Percentiles rank a stretch among this genome's conserved stretches.
phyloP scores from a whole-genome alignment of 163 green algal genomes.

The Trebouxiophyceae sp. region DNA sequence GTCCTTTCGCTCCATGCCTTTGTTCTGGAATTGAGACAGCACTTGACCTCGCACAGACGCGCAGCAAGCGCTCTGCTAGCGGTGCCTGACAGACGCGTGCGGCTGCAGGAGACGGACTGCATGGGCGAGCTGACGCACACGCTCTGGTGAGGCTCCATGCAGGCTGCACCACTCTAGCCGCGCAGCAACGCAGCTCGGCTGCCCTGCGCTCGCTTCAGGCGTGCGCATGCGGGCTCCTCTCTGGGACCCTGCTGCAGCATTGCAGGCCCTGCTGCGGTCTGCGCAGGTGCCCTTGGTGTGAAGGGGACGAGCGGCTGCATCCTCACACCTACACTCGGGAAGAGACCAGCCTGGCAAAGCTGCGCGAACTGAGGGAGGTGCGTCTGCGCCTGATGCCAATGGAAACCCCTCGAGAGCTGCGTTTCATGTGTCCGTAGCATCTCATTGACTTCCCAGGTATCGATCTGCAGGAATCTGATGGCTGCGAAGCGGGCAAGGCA shows the following conservation, averaged over 20 bases:
- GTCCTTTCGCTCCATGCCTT: not conserved
- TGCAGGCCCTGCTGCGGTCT: too few relatives aligned
- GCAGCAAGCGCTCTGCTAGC: not conserved
- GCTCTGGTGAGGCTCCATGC: constrained; percentile 6
- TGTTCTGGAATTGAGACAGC: not conserved
- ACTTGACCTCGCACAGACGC: not conserved
- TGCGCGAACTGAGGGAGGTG: too few relatives aligned
- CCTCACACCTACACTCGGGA: not conserved
- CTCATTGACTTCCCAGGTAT: too few relatives aligned
- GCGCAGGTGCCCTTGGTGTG: not conserved
- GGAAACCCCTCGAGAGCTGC: too few relatives aligned
- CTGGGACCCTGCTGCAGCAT: too few relatives aligned
- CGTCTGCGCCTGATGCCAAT: too few relatives aligned
- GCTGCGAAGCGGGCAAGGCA: too few relatives aligned
- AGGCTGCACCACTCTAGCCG: not conserved
- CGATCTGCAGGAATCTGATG: too few relatives aligned
- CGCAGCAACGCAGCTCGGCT: not conserved
- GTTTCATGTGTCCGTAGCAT: too few relatives aligned
- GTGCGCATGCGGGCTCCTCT: too few relatives aligned
- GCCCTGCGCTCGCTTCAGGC: too few relatives aligned
- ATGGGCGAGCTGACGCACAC: constrained; percentile 5
- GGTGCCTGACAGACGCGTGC: not conserved
- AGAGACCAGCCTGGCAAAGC: too few relatives aligned
- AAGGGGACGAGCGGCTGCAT: not conserved
- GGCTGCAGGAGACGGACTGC: constrained; percentile 14